Base-by-base conservation (phyloP, 169 alveolate species). In the Cryptosporidium canis region DNA sequence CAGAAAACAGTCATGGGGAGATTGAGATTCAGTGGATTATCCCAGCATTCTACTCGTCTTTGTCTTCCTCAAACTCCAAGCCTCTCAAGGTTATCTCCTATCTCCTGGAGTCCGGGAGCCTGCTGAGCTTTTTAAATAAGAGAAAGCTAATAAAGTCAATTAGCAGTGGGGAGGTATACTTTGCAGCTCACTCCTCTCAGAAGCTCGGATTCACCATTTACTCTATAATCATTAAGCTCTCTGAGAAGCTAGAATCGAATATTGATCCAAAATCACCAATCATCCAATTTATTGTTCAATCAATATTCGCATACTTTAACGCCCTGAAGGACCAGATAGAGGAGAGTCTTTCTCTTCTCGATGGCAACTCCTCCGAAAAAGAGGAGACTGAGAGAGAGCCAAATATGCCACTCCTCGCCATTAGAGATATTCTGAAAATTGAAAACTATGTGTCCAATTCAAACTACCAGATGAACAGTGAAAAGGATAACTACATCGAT, bases 21-120 rank as follows among this genome's bases (percentile, higher is more conserved):
- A 56, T 77, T 35, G 87, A 77, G 58, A 44, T 77, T 55, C 87
- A 77, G 35, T 77, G 87, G 87, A 58, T 77, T 31, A 58, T 77
- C 24, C 87, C 87, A 18, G 55, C 71, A 1, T 77, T 77, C 18
- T 61, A 31, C 43, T 77, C 87, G 3, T 77, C 87, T 43, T 41
- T 77, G 8, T 21, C 65, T 3, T 77, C 87, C 7, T 56, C 87
- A 39, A 77, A 61, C 18, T 56, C 87, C 33, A 77, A 77, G 12
- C 87, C 87, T 27, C 63, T 77, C 6, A 77, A 77, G 27, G 45
- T 77, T 14, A 58, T 77, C 7, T 55, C 87, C 11, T 37, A 61
- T 77, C 31, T 77, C 8, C 61, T 77, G 31, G 87, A 77, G 35
- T 77, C 72, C 21, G 87, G 87, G 35, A 18, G 66, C 43, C 44